Base-by-base conservation (phyloP, 495 filamentous ascomycete genomes). In the Lasiosphaeria miniovina region DNA sequence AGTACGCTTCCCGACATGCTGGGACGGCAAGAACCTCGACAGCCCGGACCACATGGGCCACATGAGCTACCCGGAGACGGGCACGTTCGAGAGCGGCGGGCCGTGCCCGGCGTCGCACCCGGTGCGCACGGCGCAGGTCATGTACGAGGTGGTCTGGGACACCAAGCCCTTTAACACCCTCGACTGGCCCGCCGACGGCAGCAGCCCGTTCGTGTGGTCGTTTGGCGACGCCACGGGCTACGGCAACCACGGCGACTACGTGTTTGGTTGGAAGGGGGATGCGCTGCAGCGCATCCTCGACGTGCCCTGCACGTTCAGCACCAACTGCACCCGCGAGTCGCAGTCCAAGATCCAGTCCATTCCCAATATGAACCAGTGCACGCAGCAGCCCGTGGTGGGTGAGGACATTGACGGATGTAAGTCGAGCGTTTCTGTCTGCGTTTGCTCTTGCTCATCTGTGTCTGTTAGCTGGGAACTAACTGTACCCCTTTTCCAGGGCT, bases 11-110 rank as follows among this genome's bases (percentile, higher is more conserved):
- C 66, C 67, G 8, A 69, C 68, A 5, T 78, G 79, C 69, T 84
- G 82, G 82, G 81, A 85, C 66, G 82, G 81, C 52, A 76, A 78
- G 66, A 82, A 82, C 64, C 72, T 84, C 11, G 81, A 83, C 68
- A 80, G 74, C 54, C 74, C 77, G 17, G 78, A 85, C 68, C 82
- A 84, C 68, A 74, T 75, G 53, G 75, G 76, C 4, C 82, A 85
- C 71, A 78, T 78, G 75, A 75, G 65, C 67, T 74, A 76, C 67
- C 75, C 73, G 17, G 56, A 61, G 4, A 55, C n/a, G 52, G 74
- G 74, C 43, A 71, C 70, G 17, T 80, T 80, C 61, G 55, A 52
- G 38, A 67, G 68, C 55, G 75, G 73, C 9, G 68, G 68, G 1
- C 48, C 73, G 3, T 82, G 80, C 72, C 80, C 80, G 9, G 65